These are phyloP conservation scores for Cydonia oblonga DNA, from an alignment of 331 rosid species.

Conservation along the genomic window DNA sequence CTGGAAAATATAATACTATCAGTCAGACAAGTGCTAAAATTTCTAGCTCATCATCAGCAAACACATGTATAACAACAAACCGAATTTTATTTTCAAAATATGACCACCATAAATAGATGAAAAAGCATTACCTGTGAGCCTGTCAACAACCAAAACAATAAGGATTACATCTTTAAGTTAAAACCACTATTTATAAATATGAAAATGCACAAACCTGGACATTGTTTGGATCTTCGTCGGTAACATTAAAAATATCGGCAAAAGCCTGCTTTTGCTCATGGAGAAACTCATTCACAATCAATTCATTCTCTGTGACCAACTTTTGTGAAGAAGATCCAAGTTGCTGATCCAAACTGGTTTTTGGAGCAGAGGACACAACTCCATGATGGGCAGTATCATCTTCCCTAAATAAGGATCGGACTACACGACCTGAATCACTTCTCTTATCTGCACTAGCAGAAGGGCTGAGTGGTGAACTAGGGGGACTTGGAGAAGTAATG, in stretches of 20 bases:
- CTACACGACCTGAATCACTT: constrained; percentile 37
- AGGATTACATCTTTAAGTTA: neutral
- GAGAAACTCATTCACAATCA: constrained; percentile 69
- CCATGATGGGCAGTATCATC: constrained; percentile 14
- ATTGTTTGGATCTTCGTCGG: constrained; percentile 37
- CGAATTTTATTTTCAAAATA: neutral
- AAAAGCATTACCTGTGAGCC: neutral
- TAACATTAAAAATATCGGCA: constrained; percentile 30
- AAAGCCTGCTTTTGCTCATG: constrained; percentile 45
- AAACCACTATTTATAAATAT: neutral
- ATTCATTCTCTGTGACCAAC: constrained; percentile 54
- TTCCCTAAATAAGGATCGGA: constrained; percentile 76
- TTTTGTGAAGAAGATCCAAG: constrained; percentile 31
- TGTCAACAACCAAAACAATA: neutral
- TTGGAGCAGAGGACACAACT: constrained; percentile 23
- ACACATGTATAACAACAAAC: neutral
- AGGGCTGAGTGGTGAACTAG: constrained; percentile 19
- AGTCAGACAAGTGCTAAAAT: constrained; percentile 2
- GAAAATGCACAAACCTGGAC: constrained; percentile 47
- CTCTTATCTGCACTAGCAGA: constrained; percentile 29
- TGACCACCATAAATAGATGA: neutral
- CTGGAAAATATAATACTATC: constrained; percentile 25
- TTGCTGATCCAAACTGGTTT: constrained; percentile 24
- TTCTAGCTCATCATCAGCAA: neutral
- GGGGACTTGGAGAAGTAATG: constrained; percentile 27